These are phyloP conservation scores for Gossypium lobatum DNA, from an alignment of 441 rosid genomes.

Conservation along the genomic window DNA sequence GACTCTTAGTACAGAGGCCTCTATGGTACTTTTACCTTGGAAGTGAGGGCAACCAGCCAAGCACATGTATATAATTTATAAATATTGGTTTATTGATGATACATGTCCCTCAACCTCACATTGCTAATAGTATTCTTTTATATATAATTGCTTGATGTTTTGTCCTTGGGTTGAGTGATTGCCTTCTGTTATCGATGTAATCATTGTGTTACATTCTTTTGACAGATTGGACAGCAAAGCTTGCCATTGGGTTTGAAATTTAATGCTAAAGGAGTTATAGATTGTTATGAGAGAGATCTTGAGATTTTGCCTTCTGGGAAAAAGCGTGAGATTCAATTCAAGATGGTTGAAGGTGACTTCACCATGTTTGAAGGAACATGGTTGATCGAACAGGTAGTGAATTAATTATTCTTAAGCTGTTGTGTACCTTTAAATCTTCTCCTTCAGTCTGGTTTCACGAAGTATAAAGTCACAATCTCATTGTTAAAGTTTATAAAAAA, in stretches of 20 bases:
- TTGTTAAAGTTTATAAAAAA: neutral
- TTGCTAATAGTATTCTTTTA: too few species aligned
- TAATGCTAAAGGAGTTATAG: conserved; percentile 72
- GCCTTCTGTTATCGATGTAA: neutral
- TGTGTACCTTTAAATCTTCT: neutral
- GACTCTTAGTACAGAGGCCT: too few species aligned
- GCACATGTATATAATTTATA: too few species aligned
- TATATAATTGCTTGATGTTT: neutral
- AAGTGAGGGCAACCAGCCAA: too few species aligned
- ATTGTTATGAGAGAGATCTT: conserved; percentile 80
- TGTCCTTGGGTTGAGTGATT: neutral
- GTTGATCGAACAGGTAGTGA: conserved; percentile 74
- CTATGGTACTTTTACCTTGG: too few species aligned
- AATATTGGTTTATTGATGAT: neutral
- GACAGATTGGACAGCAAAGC: conserved; percentile 73
- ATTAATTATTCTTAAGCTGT: neutral
- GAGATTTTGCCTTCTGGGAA: conserved; percentile 44
- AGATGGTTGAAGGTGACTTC: conserved; percentile 91
- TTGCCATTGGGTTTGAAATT: conserved; percentile 73
- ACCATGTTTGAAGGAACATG: conserved; percentile 77
- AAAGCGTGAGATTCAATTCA: conserved; percentile 78
- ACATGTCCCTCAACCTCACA: too few species aligned
- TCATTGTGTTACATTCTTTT: conserved; percentile 8
- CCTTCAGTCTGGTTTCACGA: neutral
- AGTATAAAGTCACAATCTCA: neutral